These are phyloP conservation scores for Stagonosporopsis cucurbitacearum DNA, from an alignment of 2,329 filamentous ascomycete genomes.

Conservation along the genomic window DNA sequence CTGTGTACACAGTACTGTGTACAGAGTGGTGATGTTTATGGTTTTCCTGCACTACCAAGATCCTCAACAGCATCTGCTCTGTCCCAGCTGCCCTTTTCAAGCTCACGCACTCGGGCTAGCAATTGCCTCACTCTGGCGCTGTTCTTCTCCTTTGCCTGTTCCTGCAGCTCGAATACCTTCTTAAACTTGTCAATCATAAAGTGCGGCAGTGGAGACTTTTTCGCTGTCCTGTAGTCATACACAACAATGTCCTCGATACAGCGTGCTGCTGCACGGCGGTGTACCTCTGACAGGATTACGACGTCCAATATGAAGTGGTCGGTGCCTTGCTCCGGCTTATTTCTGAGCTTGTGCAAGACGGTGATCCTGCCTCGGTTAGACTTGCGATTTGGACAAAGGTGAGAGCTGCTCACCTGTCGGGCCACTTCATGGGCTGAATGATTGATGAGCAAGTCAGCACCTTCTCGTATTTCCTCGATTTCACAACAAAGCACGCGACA, in stretches of 20 bases:
- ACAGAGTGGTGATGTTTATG: not conserved
- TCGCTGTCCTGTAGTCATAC: slow-evolving; percentile 72
- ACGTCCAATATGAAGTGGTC: slow-evolving; percentile 67
- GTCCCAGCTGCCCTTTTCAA: slow-evolving; percentile 81
- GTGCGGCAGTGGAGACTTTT: slow-evolving; percentile 63
- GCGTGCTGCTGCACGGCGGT: slow-evolving; percentile 74
- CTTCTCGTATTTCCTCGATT: not conserved
- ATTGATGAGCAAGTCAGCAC: slow-evolving; percentile 13
- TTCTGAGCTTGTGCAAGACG: slow-evolving; percentile 78
- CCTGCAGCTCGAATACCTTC: slow-evolving; percentile 66
- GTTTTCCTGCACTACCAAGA: slow-evolving; percentile 48
- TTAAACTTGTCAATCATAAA: slow-evolving; percentile 69
- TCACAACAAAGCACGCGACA: slow-evolving; percentile 8
- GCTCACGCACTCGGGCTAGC: slow-evolving; percentile 51
- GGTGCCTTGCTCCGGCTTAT: slow-evolving; percentile 56
- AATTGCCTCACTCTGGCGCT: slow-evolving; percentile 63
- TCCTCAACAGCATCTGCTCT: slow-evolving; percentile 74
- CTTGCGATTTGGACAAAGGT: not conserved
- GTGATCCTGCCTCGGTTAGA: slow-evolving; percentile 61
- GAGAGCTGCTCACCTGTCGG: slow-evolving; percentile 63
- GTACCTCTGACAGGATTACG: slow-evolving; percentile 75
- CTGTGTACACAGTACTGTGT: too few species aligned
- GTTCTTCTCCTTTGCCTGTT: slow-evolving; percentile 62
- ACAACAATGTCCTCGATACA: slow-evolving; percentile 79
- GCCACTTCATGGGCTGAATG: slow-evolving; percentile 73